A percentile compares a stretch with the other conserved stretches of the same genome.
Conservation (phyloP, 164 flowering plant species). For the Liriodendron chinense region DNA sequence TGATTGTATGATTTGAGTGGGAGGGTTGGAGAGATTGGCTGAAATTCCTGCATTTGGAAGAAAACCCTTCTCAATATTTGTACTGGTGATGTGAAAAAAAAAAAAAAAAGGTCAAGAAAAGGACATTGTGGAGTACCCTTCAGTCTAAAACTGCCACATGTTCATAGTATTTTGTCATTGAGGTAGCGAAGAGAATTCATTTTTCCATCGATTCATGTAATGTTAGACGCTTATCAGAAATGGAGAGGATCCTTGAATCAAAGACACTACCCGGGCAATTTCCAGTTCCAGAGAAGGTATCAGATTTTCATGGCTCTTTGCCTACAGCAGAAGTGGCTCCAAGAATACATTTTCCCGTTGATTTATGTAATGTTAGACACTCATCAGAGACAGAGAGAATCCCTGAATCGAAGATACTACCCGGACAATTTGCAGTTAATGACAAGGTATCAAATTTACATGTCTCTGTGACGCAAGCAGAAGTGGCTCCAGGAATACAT, state of each 20-base stretch:
- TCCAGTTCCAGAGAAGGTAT: constrained; percentile 14
- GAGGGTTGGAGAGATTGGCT: background rate
- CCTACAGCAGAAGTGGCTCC: too few relatives aligned
- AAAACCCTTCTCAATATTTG: background rate
- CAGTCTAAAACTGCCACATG: background rate
- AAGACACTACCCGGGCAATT: constrained; percentile 31
- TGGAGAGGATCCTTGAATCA: constrained; percentile 49
- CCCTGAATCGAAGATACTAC: constrained; percentile 38
- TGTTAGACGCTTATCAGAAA: constrained; percentile 28
- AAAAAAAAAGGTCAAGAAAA: background rate
- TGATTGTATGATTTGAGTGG: too few relatives aligned
- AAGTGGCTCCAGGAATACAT: too few relatives aligned
- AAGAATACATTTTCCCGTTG: background rate
- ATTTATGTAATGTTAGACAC: constrained; percentile 30
- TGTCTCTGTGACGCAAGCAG: background rate
- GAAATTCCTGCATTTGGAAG: background rate
- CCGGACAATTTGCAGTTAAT: constrained; percentile 24
- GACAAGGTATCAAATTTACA: constrained; percentile 18
- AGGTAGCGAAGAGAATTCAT: too few relatives aligned
- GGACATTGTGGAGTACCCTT: too few relatives aligned
- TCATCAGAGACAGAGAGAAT: constrained; percentile 43
- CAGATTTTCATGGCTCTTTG: constrained; percentile 15
- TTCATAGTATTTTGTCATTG: background rate
- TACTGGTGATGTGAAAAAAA: background rate
- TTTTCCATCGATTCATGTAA: constrained; percentile 19